These are phyloP conservation scores for Alternaria consortialis DNA, from an alignment of 2,329 filamentous ascomycete species.

Conservation along the genomic window DNA sequence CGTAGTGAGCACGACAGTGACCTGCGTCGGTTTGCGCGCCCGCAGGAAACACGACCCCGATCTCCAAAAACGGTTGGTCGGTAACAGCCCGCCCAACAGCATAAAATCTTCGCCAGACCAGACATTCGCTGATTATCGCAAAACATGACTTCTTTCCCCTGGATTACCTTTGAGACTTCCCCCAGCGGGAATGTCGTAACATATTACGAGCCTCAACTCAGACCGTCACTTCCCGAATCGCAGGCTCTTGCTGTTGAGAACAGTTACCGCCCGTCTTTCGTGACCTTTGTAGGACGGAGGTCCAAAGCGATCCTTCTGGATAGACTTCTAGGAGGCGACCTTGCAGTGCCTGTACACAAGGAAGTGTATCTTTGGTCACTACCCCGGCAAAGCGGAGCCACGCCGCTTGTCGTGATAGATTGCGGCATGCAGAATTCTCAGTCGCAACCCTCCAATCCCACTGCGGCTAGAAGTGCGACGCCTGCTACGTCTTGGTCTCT, in stretches of 20 bases:
- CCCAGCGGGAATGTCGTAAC: not conserved
- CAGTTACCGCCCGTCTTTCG: not conserved
- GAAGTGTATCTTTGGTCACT: conserved; percentile 9
- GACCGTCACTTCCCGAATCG: not conserved
- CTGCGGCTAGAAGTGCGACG: not conserved
- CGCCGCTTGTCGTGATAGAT: conserved; percentile 3
- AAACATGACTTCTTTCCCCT: conserved; percentile 3
- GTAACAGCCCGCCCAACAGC: not conserved
- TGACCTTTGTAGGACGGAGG: not conserved
- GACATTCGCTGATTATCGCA: not conserved
- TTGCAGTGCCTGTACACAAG: conserved; percentile 7
- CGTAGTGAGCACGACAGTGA: conserved; percentile 2
- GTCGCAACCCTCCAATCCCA: not conserved
- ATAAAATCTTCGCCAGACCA: not conserved
- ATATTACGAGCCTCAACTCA: not conserved
- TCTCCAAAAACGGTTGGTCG: not conserved
- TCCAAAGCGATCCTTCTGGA: conserved; percentile 9
- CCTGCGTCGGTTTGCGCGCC: conserved; percentile 1
- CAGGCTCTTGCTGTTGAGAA: not conserved
- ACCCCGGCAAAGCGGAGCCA: not conserved
- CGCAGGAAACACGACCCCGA: not conserved
- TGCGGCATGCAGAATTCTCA: conserved; percentile 3
- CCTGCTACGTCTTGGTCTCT: not conserved
- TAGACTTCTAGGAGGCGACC: not conserved
- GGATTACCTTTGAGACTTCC: conserved; percentile 13